A percentile compares a stretch with the other conserved stretches of the same genome.
Evolutionary conservation across 177 flowering plant species (phyloP).

Genomic region (Vitis hybrid): DNA sequence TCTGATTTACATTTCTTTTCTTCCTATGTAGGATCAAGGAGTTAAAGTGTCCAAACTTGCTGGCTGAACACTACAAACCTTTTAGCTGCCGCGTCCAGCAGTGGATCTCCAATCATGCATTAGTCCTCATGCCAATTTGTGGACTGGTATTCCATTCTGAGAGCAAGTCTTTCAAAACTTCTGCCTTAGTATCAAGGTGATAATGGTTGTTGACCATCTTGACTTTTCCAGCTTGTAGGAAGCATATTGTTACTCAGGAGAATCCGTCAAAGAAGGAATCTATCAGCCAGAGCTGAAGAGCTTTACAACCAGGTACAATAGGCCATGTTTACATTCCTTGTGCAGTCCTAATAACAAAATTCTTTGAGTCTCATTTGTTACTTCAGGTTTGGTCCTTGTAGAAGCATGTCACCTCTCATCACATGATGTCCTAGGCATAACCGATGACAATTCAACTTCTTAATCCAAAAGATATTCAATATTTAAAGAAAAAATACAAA

Average conservation of each 20-base stretch:
- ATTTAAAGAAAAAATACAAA: too few relatives aligned
- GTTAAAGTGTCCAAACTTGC: constrained; percentile 76
- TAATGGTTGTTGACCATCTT: constrained; percentile 35
- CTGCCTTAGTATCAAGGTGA: constrained; percentile 16
- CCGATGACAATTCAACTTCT: too few relatives aligned
- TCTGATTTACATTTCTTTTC: not conserved
- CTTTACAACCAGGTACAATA: constrained; percentile 71
- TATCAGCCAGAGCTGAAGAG: constrained; percentile 68
- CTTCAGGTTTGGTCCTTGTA: too few relatives aligned
- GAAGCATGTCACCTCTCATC: too few relatives aligned
- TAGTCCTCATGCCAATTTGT: constrained; percentile 43
- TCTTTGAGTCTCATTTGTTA: too few relatives aligned
- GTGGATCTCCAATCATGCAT: constrained; percentile 57
- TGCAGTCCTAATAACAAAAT: not conserved
- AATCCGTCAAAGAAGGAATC: constrained; percentile 34
- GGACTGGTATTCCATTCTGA: constrained; percentile 48
- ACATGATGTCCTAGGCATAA: too few relatives aligned
- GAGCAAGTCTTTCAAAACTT: constrained; percentile 23
- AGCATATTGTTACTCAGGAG: constrained; percentile 33
- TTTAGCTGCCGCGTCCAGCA: constrained; percentile 52
- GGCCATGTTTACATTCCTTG: not conserved
- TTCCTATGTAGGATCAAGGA: constrained; percentile 55
- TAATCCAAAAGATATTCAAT: too few relatives aligned
- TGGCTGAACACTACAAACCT: constrained; percentile 66
- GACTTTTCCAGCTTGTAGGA: constrained; percentile 59